Evolutionary conservation across 2,329 filamentous ascomycete species (phyloP), one percentile per base, ranked within the genome.

Genomic region (Stachybotrys echinatus): DNA sequence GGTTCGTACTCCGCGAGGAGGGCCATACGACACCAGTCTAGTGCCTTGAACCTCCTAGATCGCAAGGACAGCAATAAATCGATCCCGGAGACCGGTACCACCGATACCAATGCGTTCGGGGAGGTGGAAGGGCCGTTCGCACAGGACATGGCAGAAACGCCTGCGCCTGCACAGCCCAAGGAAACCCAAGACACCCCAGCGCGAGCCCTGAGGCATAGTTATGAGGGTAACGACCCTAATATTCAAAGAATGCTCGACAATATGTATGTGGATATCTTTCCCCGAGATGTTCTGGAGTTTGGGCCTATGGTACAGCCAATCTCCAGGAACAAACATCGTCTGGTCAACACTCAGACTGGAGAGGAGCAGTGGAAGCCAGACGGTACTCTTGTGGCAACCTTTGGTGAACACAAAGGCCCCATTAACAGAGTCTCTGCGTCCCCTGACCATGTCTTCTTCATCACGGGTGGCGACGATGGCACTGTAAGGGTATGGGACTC

Each of bases 401-500:
- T 97, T 61, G 84, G 88, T 1, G 94, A 99, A 65, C 94, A 99
- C 63, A 84, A 78, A 23, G 89, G 84, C 1, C 81, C 89, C 7
- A 83, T 97, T 55, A 96, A 88, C 61, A 83, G 92, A 10, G 82
- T 97, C 12, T 76, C 88, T 2, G 82, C 90, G 7, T 86, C 94
- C 2, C 90, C 92, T 1, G 94, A 99, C 62, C 92, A 99, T 65
- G 74, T 85, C 5, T 99, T 99, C 71, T 99, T 99, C 67, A 79
- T 96, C 50, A 97, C 94, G 1, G 92, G 85, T 6, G 92, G 92
- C 10, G 89, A 96, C 61, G 94, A 99, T 67, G 89, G 94, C 3
- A 84, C 81, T 6, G 89, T 96, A 50, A 95, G 89, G 62, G 80
- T 99, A 5, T 99, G 94, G 94, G 94, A 99, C 69, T 87, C 90